Conservation (phyloP, 768 basidiomycete species). For the Tulasnella sp. region DNA sequence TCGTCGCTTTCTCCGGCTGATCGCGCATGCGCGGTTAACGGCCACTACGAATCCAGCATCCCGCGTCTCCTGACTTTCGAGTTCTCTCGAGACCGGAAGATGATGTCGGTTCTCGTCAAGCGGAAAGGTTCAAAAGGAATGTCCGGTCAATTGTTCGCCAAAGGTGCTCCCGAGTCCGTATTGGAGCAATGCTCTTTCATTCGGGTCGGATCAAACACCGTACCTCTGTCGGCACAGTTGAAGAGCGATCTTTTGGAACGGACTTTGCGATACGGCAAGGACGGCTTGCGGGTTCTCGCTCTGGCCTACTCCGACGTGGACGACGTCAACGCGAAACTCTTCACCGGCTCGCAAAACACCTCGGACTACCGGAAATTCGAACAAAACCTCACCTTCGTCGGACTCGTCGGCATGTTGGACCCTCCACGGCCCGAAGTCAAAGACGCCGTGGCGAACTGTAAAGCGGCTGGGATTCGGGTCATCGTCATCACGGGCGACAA, state of each 20-base stretch:
- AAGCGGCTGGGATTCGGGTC: constrained; percentile 88
- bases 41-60: constrained; percentile 69
- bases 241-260: constrained; percentile 59
- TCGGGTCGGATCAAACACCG: constrained; percentile 55
- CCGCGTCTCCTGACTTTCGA: constrained; percentile 90
- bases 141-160: constrained; percentile 77
- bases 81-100: constrained; percentile 96
- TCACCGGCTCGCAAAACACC: constrained; percentile 54
- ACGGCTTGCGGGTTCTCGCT: constrained; percentile 87
- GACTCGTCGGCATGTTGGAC: constrained; percentile 95
- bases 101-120: constrained; percentile 94
- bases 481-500: constrained; percentile 98
- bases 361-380: constrained; percentile 89
- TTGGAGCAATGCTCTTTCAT: constrained; percentile 81
- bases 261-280: constrained; percentile 68
- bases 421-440: constrained; percentile 93
- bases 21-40: constrained; percentile 82
- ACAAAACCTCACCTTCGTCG: constrained; percentile 87
- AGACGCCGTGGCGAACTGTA: constrained; percentile 82
- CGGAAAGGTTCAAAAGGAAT: constrained; percentile 46
- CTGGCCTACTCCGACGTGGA: constrained; percentile 78
- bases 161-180: constrained; percentile 95
- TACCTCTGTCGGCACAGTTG: constrained; percentile 62
- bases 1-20: constrained; percentile 51
- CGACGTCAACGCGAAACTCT: constrained; percentile 75